phyloP scores from a whole-genome alignment of 352 stramenopile genomes.

The Globisporangium ultimum region DNA sequence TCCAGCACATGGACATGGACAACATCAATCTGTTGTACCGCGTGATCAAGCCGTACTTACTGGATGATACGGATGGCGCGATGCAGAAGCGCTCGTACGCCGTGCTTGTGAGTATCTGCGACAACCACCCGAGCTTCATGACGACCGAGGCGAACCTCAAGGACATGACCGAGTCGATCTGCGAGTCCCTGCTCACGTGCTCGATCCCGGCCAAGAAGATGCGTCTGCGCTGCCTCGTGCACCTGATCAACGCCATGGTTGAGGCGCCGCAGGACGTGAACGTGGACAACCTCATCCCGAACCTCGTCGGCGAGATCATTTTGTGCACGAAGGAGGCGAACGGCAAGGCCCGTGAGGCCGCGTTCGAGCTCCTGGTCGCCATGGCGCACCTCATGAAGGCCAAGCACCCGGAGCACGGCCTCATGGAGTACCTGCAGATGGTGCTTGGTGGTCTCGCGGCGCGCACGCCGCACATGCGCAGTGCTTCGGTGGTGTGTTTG shows the following conservation, averaged over 20 bases:
- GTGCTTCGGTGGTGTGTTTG: constrained; percentile 92
- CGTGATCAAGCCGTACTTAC: constrained; percentile 86
- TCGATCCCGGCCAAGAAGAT: constrained; percentile 95
- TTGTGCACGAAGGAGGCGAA: constrained; percentile 97
- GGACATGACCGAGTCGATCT: constrained; percentile 93
- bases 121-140: constrained; percentile 81
- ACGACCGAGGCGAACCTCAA: constrained; percentile 75
- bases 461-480: constrained; percentile 95
- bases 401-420: constrained; percentile 62
- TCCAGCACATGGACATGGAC: constrained; percentile 74
- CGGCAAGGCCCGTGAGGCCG: constrained; percentile 88
- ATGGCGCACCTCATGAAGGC: constrained; percentile 75
- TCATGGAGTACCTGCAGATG: constrained; percentile 91
- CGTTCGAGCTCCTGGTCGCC: constrained; percentile 81
- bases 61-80: constrained; percentile 78
- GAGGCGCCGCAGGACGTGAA: constrained; percentile 62
- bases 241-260: constrained; percentile 76
- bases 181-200: constrained; percentile 92
- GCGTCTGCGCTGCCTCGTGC: constrained; percentile 89
- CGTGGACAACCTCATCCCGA: constrained; percentile 84
- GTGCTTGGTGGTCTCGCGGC: constrained; percentile 91
- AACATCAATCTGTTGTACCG: constrained; percentile 81
- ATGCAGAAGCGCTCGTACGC: constrained; percentile 90
- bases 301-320: constrained; percentile 94
- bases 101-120: constrained; percentile 83